Evolutionary conservation across 495 filamentous ascomycete genomes (phyloP).

Genomic region (Aspergillus taichungensis): DNA sequence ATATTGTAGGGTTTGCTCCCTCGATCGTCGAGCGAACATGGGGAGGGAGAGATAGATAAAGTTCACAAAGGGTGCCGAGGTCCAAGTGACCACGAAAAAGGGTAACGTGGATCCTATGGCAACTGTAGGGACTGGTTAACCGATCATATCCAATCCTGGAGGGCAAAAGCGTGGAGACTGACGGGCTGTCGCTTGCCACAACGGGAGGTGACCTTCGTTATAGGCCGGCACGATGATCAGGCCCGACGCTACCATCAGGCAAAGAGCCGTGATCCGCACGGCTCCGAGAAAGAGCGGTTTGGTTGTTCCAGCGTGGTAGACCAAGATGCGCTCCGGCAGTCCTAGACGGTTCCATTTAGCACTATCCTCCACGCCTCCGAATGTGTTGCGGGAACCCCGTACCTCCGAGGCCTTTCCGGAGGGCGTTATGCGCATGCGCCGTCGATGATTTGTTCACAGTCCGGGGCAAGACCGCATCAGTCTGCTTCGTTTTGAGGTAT

Average conservation of each 20-base stretch:
- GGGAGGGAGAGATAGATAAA: conserved; percentile 63
- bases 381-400: background rate
- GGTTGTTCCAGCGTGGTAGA: conserved; percentile 65
- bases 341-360: conserved; percentile 20
- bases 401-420: conserved; percentile 21
- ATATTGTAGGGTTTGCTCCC: conserved; percentile 58
- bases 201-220: conserved; percentile 37
- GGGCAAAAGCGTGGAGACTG: conserved; percentile 8
- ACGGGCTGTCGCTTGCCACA: conserved; percentile 40
- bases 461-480: conserved; percentile 3
- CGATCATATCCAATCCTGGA: background rate
- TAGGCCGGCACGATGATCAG: conserved; percentile 53
- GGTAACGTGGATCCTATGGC: conserved; percentile 53
- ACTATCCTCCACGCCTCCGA: background rate
- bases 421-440: conserved; percentile 17
- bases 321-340: conserved; percentile 49
- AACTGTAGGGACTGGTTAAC: conserved; percentile 28
- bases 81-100: conserved; percentile 55
- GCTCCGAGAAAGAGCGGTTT: conserved; percentile 57
- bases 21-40: conserved; percentile 56
- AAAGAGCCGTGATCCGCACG: conserved; percentile 61
- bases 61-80: conserved; percentile 61
- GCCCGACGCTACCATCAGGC: conserved; percentile 56
- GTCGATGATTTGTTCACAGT: conserved; percentile 9
- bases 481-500: conserved; percentile 15